Percentiles rank a stretch among this genome's conserved stretches.
Conservation (phyloP, 805 yeast species). For the Metschnikowia noctiluminum region DNA sequence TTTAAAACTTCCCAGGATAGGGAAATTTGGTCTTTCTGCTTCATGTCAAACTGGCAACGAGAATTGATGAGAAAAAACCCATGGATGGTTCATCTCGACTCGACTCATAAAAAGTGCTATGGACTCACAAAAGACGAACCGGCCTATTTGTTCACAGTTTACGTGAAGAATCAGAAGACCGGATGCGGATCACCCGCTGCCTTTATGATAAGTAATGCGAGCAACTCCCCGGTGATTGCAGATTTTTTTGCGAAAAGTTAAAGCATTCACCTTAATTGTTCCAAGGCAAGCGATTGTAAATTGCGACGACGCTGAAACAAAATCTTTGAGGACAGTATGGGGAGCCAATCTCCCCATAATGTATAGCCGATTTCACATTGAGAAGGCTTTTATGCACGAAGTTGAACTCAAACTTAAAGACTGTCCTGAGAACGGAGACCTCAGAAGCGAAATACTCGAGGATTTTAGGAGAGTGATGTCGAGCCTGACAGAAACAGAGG, state of each 20-base stretch:
- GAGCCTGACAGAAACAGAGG: not conserved
- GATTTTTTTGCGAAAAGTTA: not conserved
- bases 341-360: not conserved
- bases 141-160: not conserved
- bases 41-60: not conserved
- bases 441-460: not conserved
- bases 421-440: not conserved
- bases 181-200: not conserved
- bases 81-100: not conserved
- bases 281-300: not conserved
- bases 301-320: not conserved
- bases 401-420: not conserved
- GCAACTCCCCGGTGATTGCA: not conserved
- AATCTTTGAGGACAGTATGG: not conserved
- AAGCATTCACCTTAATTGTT: not conserved
- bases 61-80: not conserved
- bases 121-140: not conserved
- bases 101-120: not conserved
- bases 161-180: not conserved
- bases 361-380: not conserved
- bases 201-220: not conserved
- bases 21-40: not conserved
- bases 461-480: not conserved
- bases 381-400: not conserved
- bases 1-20: not conserved